These are phyloP conservation scores for Plantago major DNA, from an alignment of 257 asterid species.

Conservation along the genomic window DNA sequence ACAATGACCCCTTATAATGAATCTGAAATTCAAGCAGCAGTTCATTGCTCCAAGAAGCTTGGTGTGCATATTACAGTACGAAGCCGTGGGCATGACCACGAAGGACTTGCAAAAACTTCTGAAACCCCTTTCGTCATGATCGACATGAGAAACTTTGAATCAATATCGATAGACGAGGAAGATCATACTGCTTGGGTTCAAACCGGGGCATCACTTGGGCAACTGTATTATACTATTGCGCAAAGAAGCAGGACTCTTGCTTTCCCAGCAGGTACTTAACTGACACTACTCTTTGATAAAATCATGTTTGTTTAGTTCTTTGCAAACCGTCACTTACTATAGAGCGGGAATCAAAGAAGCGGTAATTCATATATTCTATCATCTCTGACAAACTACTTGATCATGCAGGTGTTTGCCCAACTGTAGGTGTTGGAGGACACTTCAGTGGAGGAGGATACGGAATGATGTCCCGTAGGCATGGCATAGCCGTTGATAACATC, in stretches of 20 bases:
- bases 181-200: constrained; percentile 31
- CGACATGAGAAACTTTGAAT: constrained; percentile 28
- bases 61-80: constrained; percentile 31
- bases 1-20: constrained; percentile 27
- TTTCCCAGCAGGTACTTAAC: constrained; percentile 17
- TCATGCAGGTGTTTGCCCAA: constrained; percentile 14
- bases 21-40: constrained; percentile 26
- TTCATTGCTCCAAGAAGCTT: constrained; percentile 28
- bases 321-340: no score
- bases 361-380: no score
- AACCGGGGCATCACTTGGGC: constrained; percentile 25
- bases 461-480: constrained; percentile 27
- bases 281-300: no score
- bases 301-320: no score
- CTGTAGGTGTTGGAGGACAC: constrained; percentile 36
- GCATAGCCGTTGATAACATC: constrained; percentile 26
- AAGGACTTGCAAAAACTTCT: constrained; percentile 30
- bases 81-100: constrained; percentile 47
- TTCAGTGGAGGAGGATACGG: constrained; percentile 41
- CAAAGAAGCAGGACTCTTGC: constrained; percentile 26
- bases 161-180: constrained; percentile 3
- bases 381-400: constrained; percentile 22
- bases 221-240: constrained; percentile 26
- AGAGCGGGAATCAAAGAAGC: constrained; percentile 19
- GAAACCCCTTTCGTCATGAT: constrained; percentile 23